phyloP scores from a whole-genome alignment of 495 filamentous ascomycete species.

The Trichoderma gamsii region DNA sequence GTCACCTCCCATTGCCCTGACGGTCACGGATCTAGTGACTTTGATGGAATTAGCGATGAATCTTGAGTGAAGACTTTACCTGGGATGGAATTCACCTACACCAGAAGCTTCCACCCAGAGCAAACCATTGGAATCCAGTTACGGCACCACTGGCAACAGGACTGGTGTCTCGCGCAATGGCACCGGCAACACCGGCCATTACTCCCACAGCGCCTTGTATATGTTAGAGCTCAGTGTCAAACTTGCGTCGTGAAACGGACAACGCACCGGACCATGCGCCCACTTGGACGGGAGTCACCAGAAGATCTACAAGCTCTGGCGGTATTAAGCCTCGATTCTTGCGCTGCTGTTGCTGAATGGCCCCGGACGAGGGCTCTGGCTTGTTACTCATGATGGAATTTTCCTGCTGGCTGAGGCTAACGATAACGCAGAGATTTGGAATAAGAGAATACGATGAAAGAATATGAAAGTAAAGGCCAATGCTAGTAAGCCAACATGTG shows the following conservation, averaged over 20 bases:
- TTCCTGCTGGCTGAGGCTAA: not conserved
- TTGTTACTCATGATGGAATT: not conserved
- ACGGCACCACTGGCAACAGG: constrained; percentile 57
- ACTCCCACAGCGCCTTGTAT: constrained; percentile 61
- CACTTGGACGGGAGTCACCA: constrained; percentile 31
- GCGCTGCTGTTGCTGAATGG: constrained; percentile 10
- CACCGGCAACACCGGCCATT: constrained; percentile 60
- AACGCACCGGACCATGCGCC: constrained; percentile 27
- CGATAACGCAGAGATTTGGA: not conserved
- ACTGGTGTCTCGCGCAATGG: constrained; percentile 61
- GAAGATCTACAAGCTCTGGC: constrained; percentile 33
- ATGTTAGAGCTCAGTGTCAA: not conserved
- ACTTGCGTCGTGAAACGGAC: not conserved
- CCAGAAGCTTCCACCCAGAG: constrained; percentile 69
- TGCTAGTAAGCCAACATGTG: too few species aligned
- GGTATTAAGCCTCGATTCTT: constrained; percentile 26
- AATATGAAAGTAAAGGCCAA: not conserved
- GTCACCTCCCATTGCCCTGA: constrained; percentile 33
- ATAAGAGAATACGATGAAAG: not conserved
- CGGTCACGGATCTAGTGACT: constrained; percentile 34
- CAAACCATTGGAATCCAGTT: constrained; percentile 73
- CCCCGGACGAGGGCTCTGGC: not conserved
- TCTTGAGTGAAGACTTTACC: too few species aligned
- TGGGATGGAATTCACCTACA: too few species aligned
- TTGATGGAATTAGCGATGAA: not conserved